Evolutionary conservation across 2,329 filamentous ascomycete species (phyloP), one percentile per base, ranked within the genome.

Genomic region (Drechmeria coniospora): DNA sequence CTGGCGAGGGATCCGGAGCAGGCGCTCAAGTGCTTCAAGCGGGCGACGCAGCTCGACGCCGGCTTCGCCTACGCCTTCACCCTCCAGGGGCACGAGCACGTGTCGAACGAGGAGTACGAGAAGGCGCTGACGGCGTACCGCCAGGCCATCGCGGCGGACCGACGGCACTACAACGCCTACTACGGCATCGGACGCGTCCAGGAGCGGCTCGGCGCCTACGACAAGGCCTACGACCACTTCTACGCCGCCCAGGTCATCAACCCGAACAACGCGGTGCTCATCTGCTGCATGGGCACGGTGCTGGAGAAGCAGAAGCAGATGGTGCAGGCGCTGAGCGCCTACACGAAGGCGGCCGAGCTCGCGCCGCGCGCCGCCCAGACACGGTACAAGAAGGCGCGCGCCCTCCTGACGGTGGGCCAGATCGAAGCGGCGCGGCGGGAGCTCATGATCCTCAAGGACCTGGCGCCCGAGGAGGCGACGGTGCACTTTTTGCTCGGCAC

Each of bases 101-200:
- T 95, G 24, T 72, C 81, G 20, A 95, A 94, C 40, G 92, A 98
- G 53, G 92, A 98, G 50, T 94, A 90, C 45, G 87, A 95, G 48
- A 93, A 93, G 49, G 90, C 90, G 0, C 68, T 93, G 24, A 73
- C 76, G 21, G 78, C 83, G 2, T 98, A 94, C 51, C 74, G 92
- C 19, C 72, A 77, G 29, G 86, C 83, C 2, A 80, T 98, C 39
- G 71, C 76, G 24, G 83, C 82, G 1, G 86, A 98, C 45, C 74
- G 70, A 30, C 74, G 87, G 13, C 87, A 94, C 49, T 98, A 95
- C 59, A 93, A 94, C 47, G 90, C 87, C n/a, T 95, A 92, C 70
- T 98, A 95, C 49, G 90, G 90, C 39, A 74, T 79, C 31, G 74
- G 73, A 17, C 65, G 69, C 33, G 84, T 93, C 2, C 90, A 87